Percentiles rank a stretch among this genome's conserved stretches.
Evolutionary conservation across 176 grass and related monocot species (phyloP).

Genomic region (Saccharum spontaneum): DNA sequence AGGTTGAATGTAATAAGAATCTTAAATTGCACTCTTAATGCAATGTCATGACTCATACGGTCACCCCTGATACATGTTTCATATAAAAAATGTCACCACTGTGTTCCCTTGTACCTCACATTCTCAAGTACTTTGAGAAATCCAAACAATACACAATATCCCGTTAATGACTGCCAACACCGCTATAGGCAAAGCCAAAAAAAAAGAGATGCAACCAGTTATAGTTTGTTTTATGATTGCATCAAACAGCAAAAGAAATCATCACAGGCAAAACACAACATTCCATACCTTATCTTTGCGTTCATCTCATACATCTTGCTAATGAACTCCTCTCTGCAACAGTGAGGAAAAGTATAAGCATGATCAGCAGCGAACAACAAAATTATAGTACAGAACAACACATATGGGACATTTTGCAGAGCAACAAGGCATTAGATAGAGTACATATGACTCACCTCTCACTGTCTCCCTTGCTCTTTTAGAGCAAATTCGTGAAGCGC

Average conservation of each 20-base stretch:
- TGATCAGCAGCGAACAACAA: background rate
- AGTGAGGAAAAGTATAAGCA: background rate
- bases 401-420: background rate
- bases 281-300: conserved; percentile 64
- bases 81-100: too few species aligned
- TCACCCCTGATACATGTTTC: too few species aligned
- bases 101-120: too few species aligned
- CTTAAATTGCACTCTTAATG: too few species aligned
- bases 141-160: background rate
- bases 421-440: background rate
- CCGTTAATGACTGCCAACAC: background rate
- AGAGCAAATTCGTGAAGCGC: conserved; percentile 23
- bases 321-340: conserved; percentile 65
- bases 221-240: background rate
- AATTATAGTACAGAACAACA: background rate
- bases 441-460: conserved; percentile 35
- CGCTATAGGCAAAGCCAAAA: background rate
- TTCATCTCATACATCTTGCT: conserved; percentile 68
- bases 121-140: background rate
- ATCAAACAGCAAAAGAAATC: background rate
- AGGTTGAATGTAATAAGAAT: too few species aligned
- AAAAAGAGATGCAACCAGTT: background rate
- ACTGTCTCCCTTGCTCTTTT: conserved; percentile 36
- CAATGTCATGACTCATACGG: too few species aligned
- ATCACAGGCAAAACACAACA: background rate